Conservation (phyloP, 768 basidiomycete species). For the Mrakia blollopis region DNA sequence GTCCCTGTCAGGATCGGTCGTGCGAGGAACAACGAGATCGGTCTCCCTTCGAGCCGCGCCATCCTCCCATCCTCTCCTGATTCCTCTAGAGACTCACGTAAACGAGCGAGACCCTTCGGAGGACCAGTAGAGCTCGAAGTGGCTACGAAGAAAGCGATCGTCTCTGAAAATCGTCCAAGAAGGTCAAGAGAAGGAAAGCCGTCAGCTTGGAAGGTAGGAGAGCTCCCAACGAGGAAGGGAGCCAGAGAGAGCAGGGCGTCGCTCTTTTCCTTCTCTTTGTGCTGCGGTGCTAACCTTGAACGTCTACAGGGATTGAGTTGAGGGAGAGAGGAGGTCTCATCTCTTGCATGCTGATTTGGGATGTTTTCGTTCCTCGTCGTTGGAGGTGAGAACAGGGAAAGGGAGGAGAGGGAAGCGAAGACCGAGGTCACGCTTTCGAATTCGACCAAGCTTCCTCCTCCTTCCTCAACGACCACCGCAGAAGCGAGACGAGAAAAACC, state of each 20-base stretch:
- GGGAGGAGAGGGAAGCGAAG: background rate
- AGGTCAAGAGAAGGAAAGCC: too few relatives aligned
- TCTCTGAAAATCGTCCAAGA: background rate
- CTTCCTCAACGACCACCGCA: background rate
- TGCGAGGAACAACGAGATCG: background rate
- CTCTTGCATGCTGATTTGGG: background rate
- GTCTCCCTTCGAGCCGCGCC: background rate
- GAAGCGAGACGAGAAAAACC: background rate
- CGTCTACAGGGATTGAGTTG: constrained; percentile 14
- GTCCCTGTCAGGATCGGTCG: background rate
- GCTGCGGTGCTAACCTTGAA: background rate
- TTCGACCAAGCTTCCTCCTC: background rate
- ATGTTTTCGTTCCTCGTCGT: background rate
- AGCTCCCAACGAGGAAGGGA: background rate
- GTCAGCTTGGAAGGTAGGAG: background rate
- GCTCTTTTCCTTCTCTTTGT: background rate
- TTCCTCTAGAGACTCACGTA: background rate
- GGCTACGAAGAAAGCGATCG: constrained; percentile 23
- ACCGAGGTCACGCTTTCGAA: background rate
- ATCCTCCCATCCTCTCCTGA: background rate
- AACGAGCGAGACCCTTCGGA: background rate
- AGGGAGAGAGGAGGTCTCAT: background rate
- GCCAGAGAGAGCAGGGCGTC: background rate
- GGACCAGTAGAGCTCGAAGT: background rate
- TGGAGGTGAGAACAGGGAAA: background rate